Percentiles rank a stretch among this genome's conserved stretches.
phyloP scores from a whole-genome alignment of 2,329 filamentous ascomycete species.

The Monilinia fructicola region DNA sequence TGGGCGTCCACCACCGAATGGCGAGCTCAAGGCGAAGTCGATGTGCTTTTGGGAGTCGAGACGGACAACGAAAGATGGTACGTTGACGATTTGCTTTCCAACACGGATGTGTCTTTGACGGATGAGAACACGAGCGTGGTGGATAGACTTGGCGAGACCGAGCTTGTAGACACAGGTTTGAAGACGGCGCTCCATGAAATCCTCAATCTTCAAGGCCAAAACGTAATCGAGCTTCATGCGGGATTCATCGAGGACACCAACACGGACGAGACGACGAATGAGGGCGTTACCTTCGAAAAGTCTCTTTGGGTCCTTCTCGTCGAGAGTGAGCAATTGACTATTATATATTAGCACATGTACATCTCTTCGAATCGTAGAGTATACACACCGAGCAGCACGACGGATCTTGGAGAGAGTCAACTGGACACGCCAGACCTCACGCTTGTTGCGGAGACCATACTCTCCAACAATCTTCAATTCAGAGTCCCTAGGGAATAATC shows the following conservation, averaged over 20 bases:
- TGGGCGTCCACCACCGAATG: constrained; percentile 94
- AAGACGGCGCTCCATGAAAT: constrained; percentile 99
- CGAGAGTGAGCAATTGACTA: constrained; percentile 99
- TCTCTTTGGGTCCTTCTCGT: constrained; percentile 99
- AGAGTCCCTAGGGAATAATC: constrained; percentile 80
- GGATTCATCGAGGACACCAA: constrained; percentile 99
- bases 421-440: constrained; percentile 99
- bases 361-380: background rate
- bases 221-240: constrained; percentile 99
- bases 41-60: constrained; percentile 99
- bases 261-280: constrained; percentile 99
- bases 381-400: constrained; percentile 93
- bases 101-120: constrained; percentile 99
- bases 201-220: constrained; percentile 96
- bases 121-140: constrained; percentile 99
- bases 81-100: constrained; percentile 99
- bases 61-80: constrained; percentile 98
- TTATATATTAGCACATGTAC: constrained; percentile 25
- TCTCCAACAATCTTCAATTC: constrained; percentile 99
- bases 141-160: constrained; percentile 99
- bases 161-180: constrained; percentile 99
- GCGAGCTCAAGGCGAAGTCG: constrained; percentile 96
- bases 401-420: constrained; percentile 99
- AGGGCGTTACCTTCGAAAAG: constrained; percentile 99
- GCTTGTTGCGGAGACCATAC: constrained; percentile 99